These are phyloP conservation scores for Lipomyces lipofer DNA, from an alignment of 805 yeast species.

Conservation along the genomic window DNA sequence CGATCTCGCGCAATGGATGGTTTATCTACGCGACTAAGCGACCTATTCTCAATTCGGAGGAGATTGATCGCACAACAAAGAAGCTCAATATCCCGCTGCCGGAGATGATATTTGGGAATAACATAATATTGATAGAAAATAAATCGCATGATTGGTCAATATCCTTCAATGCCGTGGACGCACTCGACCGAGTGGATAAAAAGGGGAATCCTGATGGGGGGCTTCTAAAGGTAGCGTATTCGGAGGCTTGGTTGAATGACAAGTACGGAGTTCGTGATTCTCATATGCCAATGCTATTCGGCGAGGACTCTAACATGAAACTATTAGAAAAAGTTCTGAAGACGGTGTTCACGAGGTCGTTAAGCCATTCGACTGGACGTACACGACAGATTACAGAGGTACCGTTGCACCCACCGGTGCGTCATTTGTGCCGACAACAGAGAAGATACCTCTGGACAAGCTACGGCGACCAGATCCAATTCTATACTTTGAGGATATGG, in stretches of 20 bases:
- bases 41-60: conserved; percentile 74
- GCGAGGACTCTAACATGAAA: not conserved
- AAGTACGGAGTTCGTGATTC: conserved; percentile 18
- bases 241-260: conserved; percentile 70
- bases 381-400: conserved; percentile 78
- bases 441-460: conserved; percentile 65
- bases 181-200: conserved; percentile 60
- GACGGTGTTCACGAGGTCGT: conserved; percentile 59
- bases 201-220: conserved; percentile 48
- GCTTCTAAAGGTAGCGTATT: conserved; percentile 73
- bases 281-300: not conserved
- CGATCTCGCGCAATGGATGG: conserved; percentile 53
- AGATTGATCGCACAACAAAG: conserved; percentile 65
- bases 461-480: conserved; percentile 79
- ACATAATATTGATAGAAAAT: conserved; percentile 56
- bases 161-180: conserved; percentile 75
- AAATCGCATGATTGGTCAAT: conserved; percentile 48
- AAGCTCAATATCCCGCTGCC: conserved; percentile 81
- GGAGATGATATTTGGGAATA: conserved; percentile 96
- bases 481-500: conserved; percentile 82
- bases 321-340: conserved; percentile 23
- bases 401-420: conserved; percentile 19
- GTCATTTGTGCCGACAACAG: conserved; percentile 39
- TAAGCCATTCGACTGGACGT: conserved; percentile 96
- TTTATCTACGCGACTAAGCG: conserved; percentile 66